Conservation (phyloP, 2,329 filamentous ascomycete species). For the Lasiodiplodia sp. region DNA sequence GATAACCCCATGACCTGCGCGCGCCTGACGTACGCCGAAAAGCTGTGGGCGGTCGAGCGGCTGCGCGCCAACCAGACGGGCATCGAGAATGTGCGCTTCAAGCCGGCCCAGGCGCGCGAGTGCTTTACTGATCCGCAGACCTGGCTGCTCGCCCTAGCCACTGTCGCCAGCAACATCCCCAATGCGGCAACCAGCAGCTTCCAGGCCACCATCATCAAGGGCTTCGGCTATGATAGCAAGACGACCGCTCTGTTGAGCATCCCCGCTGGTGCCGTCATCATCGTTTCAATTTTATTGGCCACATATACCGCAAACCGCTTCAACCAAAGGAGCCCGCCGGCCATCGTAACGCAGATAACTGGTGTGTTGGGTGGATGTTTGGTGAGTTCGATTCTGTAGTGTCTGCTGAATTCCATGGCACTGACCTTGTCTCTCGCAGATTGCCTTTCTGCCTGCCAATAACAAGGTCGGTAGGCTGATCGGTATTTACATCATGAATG, state of each 20-base stretch:
- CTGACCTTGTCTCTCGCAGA: conserved; percentile 25
- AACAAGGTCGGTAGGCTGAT: conserved; percentile 34
- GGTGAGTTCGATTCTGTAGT: neutral
- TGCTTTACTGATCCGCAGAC: conserved; percentile 65
- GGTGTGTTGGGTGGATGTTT: conserved; percentile 22
- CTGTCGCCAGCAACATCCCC: conserved; percentile 34
- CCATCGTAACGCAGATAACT: conserved; percentile 32
- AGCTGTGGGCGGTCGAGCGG: conserved; percentile 67
- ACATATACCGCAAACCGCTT: conserved; percentile 38
- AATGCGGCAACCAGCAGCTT: conserved; percentile 42
- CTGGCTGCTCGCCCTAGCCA: conserved; percentile 48
- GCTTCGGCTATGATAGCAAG: conserved; percentile 40
- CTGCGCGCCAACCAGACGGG: conserved; percentile 79
- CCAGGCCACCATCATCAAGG: conserved; percentile 42
- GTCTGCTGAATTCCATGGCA: conserved; percentile 29
- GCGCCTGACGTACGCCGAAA: conserved; percentile 47
- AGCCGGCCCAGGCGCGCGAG: conserved; percentile 69
- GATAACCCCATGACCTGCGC: conserved; percentile 50
- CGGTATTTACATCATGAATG: conserved; percentile 36
- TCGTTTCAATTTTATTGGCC: conserved; percentile 37
- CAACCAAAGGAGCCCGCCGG: conserved; percentile 37
- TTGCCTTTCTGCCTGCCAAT: conserved; percentile 34
- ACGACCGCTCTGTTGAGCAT: conserved; percentile 40
- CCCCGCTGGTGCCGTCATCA: conserved; percentile 38
- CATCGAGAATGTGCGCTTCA: conserved; percentile 74